phyloP scores from a whole-genome alignment of 139 green algal species.

The Asterochloris sp. region DNA sequence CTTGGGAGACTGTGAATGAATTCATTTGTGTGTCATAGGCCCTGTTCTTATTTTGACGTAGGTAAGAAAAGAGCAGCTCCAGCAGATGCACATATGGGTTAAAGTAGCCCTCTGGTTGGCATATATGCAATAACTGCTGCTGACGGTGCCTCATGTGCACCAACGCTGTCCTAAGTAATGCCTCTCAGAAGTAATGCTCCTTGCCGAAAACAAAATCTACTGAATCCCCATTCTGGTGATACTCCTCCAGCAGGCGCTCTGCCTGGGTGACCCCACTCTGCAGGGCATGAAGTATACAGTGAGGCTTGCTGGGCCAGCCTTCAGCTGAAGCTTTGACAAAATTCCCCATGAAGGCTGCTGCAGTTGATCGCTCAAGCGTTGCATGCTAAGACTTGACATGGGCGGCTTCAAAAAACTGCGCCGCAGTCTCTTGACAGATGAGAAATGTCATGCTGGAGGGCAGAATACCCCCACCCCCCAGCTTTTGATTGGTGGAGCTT shows the following conservation, averaged over 20 bases:
- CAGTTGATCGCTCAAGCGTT: neutral
- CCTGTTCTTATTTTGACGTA: too few species aligned
- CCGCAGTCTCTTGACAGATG: neutral
- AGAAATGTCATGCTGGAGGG: neutral
- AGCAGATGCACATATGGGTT: too few species aligned
- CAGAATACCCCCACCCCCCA: neutral
- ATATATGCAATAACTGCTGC: too few species aligned
- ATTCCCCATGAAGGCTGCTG: neutral
- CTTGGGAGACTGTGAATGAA: too few species aligned
- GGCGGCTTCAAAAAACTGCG: neutral
- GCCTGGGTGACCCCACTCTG: conserved; percentile 55
- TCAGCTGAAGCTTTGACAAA: neutral
- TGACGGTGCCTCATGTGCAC: too few species aligned
- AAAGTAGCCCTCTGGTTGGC: too few species aligned
- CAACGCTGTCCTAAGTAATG: too few species aligned
- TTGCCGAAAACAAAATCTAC: too few species aligned
- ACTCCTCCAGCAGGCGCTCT: conserved; percentile 67
- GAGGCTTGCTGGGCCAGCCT: neutral
- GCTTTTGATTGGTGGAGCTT: neutral
- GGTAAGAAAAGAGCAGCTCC: too few species aligned
- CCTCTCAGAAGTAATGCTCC: too few species aligned
- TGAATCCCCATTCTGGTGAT: conserved; percentile 40
- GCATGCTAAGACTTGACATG: neutral
- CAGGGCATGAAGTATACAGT: neutral
- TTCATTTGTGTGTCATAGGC: too few species aligned